Base-by-base conservation (phyloP, 257 asterid genomes). In the Cordia subcordata region DNA sequence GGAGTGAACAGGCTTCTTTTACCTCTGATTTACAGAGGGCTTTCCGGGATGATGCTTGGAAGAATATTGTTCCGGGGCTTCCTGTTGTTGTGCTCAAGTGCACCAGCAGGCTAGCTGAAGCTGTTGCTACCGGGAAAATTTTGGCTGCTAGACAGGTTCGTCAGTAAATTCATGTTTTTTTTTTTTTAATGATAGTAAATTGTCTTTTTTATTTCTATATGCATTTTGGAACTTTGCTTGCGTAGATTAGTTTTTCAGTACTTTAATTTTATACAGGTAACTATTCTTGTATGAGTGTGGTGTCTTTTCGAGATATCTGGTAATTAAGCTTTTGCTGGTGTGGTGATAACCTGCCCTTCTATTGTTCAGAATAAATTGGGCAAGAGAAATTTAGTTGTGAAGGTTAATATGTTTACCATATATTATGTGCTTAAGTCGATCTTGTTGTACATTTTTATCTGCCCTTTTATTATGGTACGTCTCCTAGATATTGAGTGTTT, bases 1-100 rank as follows among this genome's bases (percentile, higher is more conserved):
- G 98, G 98, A 88, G 96, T 44, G 88, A 88, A 54, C 94, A 82
- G 76, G 75, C 84, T 19, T 75, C 90, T 0, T 75, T 91, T 58
- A 81, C 98, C 6, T 73, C 85, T 0, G 87, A 85, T 72, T 75
- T 91, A 75, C 86, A 75, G 72, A 82, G 86, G 77, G 85, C 92
- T 0, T 78, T 91, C 55, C 75, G 77, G 1, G 98, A 91, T 57
- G 96, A 88, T 69, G 70, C 88, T 0, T 85, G 95, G 96, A 77
- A 82, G 60, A 83, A 77, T 57, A 77, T 82, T 61, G 85, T 79
- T 46, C 98, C 98, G 0, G 86, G 94, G 17, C 81, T 91, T 61
- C 98, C 96, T 37, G 70, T 82, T 1, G 79, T 85, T 13, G 72
- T 88, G 64, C 92, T 91, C 62, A 82, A 95, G 10, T 88, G 96